These are phyloP conservation scores for Colletotrichum tropicicola DNA, from an alignment of 2,329 filamentous ascomycete species.

Conservation along the genomic window DNA sequence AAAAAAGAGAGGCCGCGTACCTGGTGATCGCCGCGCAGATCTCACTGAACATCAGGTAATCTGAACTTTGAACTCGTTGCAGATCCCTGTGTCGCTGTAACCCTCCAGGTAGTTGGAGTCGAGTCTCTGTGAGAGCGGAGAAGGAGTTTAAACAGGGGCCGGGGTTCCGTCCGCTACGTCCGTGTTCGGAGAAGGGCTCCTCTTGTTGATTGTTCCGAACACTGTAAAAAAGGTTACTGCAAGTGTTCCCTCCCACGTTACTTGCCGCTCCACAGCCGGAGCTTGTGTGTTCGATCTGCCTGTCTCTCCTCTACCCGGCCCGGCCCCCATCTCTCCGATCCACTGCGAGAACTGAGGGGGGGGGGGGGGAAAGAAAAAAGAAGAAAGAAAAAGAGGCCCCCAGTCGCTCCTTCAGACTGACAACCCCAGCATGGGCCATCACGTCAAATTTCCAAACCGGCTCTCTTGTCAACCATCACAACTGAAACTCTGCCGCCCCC, in stretches of 20 bases:
- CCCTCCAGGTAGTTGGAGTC: not conserved
- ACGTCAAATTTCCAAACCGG: slow-evolving; percentile 27
- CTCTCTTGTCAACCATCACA: slow-evolving; percentile 20
- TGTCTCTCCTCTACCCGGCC: not conserved
- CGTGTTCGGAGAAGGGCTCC: not conserved
- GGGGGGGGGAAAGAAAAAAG: too few species aligned
- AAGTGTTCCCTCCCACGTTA: not conserved
- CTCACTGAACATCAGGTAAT: slow-evolving; percentile 21
- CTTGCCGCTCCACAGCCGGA: not conserved
- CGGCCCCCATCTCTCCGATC: not conserved
- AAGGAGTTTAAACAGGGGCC: not conserved
- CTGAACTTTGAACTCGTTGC: slow-evolving; percentile 20
- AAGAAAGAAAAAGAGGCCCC: too few species aligned
- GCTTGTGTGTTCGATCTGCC: not conserved
- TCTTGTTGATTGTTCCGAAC: not conserved
- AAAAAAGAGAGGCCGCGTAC: not conserved
- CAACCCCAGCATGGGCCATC: not conserved
- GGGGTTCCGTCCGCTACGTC: not conserved
- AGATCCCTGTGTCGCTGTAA: not conserved
- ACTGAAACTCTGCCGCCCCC: slow-evolving; percentile 20
- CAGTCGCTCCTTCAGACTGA: not conserved
- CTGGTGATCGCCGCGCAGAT: slow-evolving; percentile 24
- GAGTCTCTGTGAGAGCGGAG: too few species aligned
- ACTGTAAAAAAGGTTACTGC: not conserved
- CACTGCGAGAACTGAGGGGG: too few species aligned